A percentile compares a stretch with the other conserved stretches of the same genome.
Conservation (phyloP, 139 green algal genomes). For the Coelastrella sp. region DNA sequence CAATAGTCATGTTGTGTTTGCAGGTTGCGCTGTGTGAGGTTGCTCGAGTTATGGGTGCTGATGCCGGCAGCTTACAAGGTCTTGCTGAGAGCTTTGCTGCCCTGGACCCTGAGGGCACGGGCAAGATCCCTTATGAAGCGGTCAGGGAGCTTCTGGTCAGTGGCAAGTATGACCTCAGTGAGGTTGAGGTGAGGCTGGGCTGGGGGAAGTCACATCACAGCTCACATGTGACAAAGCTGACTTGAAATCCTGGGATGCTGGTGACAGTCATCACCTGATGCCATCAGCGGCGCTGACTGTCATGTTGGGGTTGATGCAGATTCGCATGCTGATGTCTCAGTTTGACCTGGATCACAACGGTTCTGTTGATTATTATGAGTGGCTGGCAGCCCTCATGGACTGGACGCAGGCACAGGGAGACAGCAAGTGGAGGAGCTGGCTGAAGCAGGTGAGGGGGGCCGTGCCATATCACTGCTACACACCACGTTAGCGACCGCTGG, state of each 20-base stretch:
- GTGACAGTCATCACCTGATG: too few species aligned
- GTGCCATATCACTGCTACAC: too few species aligned
- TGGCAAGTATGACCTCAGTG: conserved; percentile 70
- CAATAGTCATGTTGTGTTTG: conserved; percentile 57
- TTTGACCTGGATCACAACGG: conserved; percentile 62
- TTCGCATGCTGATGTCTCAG: conserved; percentile 52
- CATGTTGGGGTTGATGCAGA: conserved; percentile 9
- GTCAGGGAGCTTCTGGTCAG: conserved; percentile 50
- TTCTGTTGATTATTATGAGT: conserved; percentile 70
- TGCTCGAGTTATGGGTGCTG: conserved; percentile 34
- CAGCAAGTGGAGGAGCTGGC: conserved; percentile 56
- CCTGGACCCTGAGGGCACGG: conserved; percentile 54
- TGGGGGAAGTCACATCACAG: too few species aligned
- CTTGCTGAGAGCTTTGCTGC: conserved; percentile 58
- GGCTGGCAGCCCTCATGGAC: conserved; percentile 78
- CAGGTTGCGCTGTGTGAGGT: conserved; percentile 53
- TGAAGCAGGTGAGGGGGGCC: conserved; percentile 29
- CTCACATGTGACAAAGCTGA: too few species aligned
- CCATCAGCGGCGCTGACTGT: not conserved
- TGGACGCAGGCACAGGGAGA: conserved; percentile 68
- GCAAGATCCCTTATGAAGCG: conserved; percentile 1
- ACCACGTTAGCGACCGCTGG: too few species aligned
- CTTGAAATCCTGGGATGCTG: too few species aligned
- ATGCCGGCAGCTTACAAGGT: conserved; percentile 30
- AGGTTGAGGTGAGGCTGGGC: conserved; percentile 58